A percentile compares a stretch with the other conserved stretches of the same genome.
Conservation (phyloP, 345 rosid species). For the Punica granatum region DNA sequence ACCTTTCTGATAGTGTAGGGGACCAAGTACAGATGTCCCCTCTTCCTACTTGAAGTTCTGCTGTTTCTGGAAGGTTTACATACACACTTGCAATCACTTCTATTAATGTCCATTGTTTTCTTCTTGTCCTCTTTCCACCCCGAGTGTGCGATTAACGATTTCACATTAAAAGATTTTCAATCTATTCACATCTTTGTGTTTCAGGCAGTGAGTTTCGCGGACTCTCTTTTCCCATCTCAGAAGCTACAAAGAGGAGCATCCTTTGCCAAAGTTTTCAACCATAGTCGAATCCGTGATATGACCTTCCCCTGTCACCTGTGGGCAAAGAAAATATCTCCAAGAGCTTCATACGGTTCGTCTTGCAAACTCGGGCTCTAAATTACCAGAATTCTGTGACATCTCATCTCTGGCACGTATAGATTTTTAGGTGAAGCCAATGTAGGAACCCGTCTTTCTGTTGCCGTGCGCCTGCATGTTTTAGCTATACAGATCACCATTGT, state of each 20-base stretch:
- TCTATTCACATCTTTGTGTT: not conserved
- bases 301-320: not conserved
- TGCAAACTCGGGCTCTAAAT: not conserved
- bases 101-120: not conserved
- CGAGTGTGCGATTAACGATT: not conserved
- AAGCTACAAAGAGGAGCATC: not conserved
- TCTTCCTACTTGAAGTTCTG: slow-evolving; percentile 42
- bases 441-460: not conserved
- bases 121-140: not conserved
- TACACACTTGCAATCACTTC: not conserved
- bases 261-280: not conserved
- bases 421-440: not conserved
- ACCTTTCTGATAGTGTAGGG: slow-evolving; percentile 38
- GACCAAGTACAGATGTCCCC: slow-evolving; percentile 44
- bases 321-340: not conserved
- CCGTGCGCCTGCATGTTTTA: not conserved
- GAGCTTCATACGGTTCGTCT: not conserved
- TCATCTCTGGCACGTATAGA: not conserved
- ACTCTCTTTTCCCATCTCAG: not conserved
- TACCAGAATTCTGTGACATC: not conserved
- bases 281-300: not conserved
- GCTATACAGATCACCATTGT: not conserved
- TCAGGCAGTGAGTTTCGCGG: not conserved
- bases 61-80: not conserved
- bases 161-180: not conserved